These are phyloP conservation scores for Wallacemonas rigidus DNA, from an alignment of 208 protist genomes.

Conservation along the genomic window DNA sequence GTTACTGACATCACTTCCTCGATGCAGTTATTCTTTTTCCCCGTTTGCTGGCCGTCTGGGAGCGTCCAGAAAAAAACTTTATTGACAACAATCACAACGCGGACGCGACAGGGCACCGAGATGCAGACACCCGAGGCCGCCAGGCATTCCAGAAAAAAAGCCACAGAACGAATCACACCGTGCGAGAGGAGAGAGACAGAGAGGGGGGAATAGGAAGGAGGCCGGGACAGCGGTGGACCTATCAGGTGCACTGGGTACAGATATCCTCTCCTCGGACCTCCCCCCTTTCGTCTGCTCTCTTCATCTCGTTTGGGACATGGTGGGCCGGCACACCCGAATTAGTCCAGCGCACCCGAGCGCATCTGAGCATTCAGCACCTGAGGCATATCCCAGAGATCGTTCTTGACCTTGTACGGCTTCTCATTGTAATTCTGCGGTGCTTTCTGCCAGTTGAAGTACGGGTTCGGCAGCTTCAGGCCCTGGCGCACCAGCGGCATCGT, in stretches of 20 bases:
- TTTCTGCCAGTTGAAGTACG: slow-evolving; percentile 89
- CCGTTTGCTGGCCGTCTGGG: too few relatives aligned
- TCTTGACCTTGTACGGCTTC: slow-evolving; percentile 72
- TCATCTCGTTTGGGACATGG: too few relatives aligned
- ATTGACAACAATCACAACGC: too few relatives aligned
- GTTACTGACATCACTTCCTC: too few relatives aligned
- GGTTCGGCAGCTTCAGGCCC: slow-evolving; percentile 66
- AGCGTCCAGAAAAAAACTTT: too few relatives aligned
- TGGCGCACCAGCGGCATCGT: slow-evolving; percentile 50
- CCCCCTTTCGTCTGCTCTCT: too few relatives aligned
- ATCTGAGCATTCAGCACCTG: slow-evolving; percentile 71
- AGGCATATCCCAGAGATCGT: slow-evolving; percentile 85
- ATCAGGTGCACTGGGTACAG: too few relatives aligned
- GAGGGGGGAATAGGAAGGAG: background rate
- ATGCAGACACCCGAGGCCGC: background rate
- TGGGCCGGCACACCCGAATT: background rate
- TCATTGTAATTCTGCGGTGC: slow-evolving; percentile 72
- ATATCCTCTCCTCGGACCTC: too few relatives aligned
- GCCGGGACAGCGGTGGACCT: too few relatives aligned
- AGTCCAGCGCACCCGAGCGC: slow-evolving; percentile 54
- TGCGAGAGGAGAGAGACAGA: background rate
- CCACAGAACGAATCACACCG: background rate
- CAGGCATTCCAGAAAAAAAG: background rate
- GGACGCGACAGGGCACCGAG: too few relatives aligned
- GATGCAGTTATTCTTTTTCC: too few relatives aligned